phyloP scores from a whole-genome alignment of 2,329 filamentous ascomycete genomes.

The Ophiostoma ips region DNA sequence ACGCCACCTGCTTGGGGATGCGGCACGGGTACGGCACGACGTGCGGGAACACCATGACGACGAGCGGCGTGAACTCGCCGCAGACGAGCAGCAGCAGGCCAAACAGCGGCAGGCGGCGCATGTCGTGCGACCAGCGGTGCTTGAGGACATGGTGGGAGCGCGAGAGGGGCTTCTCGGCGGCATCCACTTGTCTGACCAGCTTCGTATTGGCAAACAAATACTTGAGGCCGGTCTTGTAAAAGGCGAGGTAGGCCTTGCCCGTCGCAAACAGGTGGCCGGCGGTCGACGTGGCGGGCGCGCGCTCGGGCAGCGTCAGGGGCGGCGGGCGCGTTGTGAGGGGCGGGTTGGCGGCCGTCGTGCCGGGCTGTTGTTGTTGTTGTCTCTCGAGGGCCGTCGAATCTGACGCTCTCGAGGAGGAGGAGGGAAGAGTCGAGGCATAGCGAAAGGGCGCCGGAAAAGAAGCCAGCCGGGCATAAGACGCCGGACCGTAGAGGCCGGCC shows the following conservation, averaged over 20 bases:
- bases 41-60: constrained; percentile 56
- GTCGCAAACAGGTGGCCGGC: constrained; percentile 42
- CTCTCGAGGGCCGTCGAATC: neutral
- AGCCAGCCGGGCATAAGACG: neutral
- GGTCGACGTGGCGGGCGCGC: constrained; percentile 29
- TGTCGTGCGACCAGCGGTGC: constrained; percentile 54
- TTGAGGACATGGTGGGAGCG: constrained; percentile 60
- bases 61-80: constrained; percentile 74
- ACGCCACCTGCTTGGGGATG: constrained; percentile 59
- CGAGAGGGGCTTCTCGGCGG: constrained; percentile 22
- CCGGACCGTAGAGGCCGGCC: neutral
- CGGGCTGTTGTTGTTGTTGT: no score
- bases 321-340: constrained; percentile 61
- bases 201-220: constrained; percentile 52
- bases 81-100: constrained; percentile 59
- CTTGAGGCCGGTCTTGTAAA: constrained; percentile 79
- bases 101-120: constrained; percentile 67
- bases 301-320: constrained; percentile 47
- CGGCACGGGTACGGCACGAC: constrained; percentile 72
- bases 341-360: constrained; percentile 40
- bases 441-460: neutral
- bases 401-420: neutral
- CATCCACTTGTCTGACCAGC: constrained; percentile 6
- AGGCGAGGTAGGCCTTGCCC: constrained; percentile 63
- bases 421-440: neutral